Evolutionary conservation across 257 asterid species (phyloP), one percentile per base, ranked within the genome.

Genomic region (Solanum etuberosum): DNA sequence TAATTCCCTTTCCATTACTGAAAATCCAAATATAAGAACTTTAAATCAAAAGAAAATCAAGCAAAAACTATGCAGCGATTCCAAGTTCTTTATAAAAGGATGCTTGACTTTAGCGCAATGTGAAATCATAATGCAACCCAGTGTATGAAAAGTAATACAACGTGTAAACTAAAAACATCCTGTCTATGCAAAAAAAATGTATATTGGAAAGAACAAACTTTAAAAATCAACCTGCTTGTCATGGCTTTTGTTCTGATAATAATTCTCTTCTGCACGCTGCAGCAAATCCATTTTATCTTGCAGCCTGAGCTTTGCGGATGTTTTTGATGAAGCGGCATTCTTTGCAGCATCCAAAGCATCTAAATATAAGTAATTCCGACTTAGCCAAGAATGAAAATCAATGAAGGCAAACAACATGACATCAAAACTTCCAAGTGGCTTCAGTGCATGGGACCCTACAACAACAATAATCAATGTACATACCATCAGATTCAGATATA

Each of bases 401-500:
- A 90, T 74, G 54, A 35, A 72, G 42, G 77, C 76, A 21, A 71
- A 86, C 35, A 54, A 48, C 70, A 34, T 6, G 29, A 46, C 42
- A 80, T 2, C 27, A 67, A 83, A 84, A 82, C 85, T 40, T 54
- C 87, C 87, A 86, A 73, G 80, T 59, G 86, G 67, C 11, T 27
- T 77, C 34, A 87, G 87, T 81, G 73, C 43, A 40, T 86, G 29
- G 85, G 42, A 29, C 68, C 29, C 68, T 21, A 61, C 23, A 87
- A 54, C 84, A 25, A 27, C 51, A 81, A 12, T 76, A 86, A 80
- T 29, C 40, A 80, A 40, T 43, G 40, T 48, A 31, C 68, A 42
- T 95, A 97, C 99, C 99, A 90, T 97, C 98, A 89, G 94, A 89
- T 91, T 97, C 98, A 61, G 99, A 95, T 89, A 97, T 94, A 89